Percentiles rank a stretch among this genome's conserved stretches.
phyloP scores from a whole-genome alignment of 176 grass and related monocot species.

The Cenchrus fungigraminus region DNA sequence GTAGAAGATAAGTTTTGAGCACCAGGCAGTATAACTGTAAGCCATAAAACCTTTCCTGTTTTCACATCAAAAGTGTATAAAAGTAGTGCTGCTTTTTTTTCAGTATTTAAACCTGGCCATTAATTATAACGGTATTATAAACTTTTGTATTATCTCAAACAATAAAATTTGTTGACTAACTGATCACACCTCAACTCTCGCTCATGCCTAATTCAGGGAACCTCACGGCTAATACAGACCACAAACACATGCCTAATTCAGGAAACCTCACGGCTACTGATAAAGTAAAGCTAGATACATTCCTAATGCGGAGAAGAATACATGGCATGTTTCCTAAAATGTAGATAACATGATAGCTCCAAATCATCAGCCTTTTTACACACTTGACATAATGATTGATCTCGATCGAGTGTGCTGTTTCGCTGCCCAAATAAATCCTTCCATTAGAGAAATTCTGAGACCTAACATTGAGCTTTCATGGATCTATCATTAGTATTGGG shows the following conservation, averaged over 20 bases:
- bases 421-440: no score
- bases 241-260: no score
- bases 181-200: background rate
- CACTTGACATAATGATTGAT: no score
- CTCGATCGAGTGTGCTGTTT: no score
- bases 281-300: background rate
- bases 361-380: no score
- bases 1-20: background rate
- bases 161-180: background rate
- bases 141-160: background rate
- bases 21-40: background rate
- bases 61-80: background rate
- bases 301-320: background rate
- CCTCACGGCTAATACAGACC: background rate
- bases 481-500: no score
- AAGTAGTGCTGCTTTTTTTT: background rate
- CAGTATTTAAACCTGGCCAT: background rate
- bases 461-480: no score
- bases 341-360: background rate
- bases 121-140: no score
- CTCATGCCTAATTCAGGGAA: background rate
- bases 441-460: no score
- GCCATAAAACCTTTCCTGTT: background rate
- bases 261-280: background rate
- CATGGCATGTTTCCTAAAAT: no score